A percentile compares a stretch with the other conserved stretches of the same genome.
These are phyloP conservation scores for Trichomonas vaginalis DNA, from an alignment of 208 protist genomes.

Conservation along the genomic window DNA sequence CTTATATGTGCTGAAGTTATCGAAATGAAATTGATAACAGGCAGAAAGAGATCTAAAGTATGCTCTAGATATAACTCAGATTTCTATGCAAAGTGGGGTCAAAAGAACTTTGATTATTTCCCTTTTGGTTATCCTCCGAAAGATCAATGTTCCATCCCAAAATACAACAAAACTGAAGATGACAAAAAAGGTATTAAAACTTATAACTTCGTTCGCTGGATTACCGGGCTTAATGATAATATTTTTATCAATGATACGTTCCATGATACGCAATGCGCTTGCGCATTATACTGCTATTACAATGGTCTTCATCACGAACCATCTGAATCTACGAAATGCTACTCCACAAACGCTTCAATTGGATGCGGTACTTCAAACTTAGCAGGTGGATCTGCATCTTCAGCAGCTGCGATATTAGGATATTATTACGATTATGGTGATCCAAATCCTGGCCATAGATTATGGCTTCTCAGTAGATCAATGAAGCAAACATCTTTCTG, in stretches of 20 bases:
- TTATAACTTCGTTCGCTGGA: not conserved
- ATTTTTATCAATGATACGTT: not conserved
- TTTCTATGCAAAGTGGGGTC: too few species aligned
- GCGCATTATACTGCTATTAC: not conserved
- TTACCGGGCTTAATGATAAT: not conserved
- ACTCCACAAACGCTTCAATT: not conserved
- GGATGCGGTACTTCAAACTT: not conserved
- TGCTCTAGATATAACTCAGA: not conserved
- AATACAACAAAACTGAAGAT: not conserved
- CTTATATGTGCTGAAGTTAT: too few species aligned
- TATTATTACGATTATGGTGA: not conserved
- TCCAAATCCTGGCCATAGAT: not conserved
- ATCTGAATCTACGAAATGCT: not conserved
- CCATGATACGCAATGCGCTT: not conserved
- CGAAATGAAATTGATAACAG: too few species aligned
- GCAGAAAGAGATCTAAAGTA: not conserved
- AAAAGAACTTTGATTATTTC: not conserved
- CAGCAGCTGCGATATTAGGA: not conserved
- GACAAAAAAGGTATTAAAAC: not conserved
- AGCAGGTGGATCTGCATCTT: too few species aligned
- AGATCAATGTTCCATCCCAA: not conserved
- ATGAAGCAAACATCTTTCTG: not conserved
- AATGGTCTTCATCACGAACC: not conserved
- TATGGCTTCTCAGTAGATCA: not conserved
- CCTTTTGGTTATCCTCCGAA: not conserved